These are phyloP conservation scores for Hyphopichia buzzinii DNA, from an alignment of 1,139 yeast species.

Conservation along the genomic window DNA sequence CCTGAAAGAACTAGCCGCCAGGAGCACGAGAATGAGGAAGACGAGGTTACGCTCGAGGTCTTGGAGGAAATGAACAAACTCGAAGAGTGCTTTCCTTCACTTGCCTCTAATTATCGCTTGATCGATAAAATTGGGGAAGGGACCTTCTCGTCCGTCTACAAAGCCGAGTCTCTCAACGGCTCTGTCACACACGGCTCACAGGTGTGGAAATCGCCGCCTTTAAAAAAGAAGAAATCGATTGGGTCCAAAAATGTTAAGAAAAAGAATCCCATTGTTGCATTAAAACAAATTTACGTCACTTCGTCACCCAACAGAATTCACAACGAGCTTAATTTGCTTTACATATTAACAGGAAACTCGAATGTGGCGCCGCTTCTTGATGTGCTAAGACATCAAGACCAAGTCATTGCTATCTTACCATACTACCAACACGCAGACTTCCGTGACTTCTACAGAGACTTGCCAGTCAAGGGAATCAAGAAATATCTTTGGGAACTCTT, in stretches of 20 bases:
- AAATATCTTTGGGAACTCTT: conserved; percentile 78
- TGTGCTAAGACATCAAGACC: conserved; percentile 84
- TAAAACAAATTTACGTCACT: conserved; percentile 91
- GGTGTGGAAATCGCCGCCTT: conserved; percentile 48
- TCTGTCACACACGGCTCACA: conserved; percentile 36
- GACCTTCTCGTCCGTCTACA: conserved; percentile 87
- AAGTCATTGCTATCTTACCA: conserved; percentile 89
- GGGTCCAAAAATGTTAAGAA: conserved; percentile 9
- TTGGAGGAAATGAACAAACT: conserved; percentile 66
- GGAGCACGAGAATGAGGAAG: conserved; percentile 29
- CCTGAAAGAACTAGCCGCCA: conserved; percentile 10
- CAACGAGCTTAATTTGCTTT: conserved; percentile 78
- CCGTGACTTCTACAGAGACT: conserved; percentile 77
- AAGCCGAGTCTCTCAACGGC: conserved; percentile 70
- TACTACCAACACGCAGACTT: conserved; percentile 90
- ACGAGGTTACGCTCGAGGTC: conserved; percentile 49
- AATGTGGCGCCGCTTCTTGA: conserved; percentile 88
- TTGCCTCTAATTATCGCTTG: conserved; percentile 60
- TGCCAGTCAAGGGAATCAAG: conserved; percentile 77
- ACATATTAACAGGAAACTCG: conserved; percentile 63
- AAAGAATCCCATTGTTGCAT: conserved; percentile 70
- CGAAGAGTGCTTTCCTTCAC: conserved; percentile 60
- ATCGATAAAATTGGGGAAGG: conserved; percentile 94
- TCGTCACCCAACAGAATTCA: conserved; percentile 89
- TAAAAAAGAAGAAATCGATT: conserved; percentile 19